Base-by-base conservation (phyloP, 305 asterid species). In the Fraxinus velutina region DNA sequence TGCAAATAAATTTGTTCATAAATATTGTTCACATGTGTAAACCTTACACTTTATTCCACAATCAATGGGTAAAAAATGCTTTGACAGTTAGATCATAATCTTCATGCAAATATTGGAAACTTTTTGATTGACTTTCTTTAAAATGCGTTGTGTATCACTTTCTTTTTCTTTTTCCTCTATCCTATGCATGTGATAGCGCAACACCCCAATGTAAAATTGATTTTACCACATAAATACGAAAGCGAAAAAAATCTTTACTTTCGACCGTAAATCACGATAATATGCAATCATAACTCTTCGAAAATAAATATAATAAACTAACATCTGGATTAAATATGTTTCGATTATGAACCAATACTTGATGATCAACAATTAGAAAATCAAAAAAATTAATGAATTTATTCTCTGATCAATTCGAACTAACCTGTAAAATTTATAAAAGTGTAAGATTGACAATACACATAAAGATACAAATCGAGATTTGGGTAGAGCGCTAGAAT, bases 111-210 rank as follows among this genome's bases (percentile, higher is more conserved):
- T 29, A 79, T 30, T 47, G 30, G 80, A 82, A 42, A 62, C 68
- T 79, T 76, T 39, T 79, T n/a, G 77, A 9, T 13, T 24, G 55
- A 79, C 86, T 82, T 83, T 85, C 47, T 76, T 10, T 2, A 42
- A 37, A 57, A 57, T 17, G 70, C 21, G 70, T 57, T 57, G 6
- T 6, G 6, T 7, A 22, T 57, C 30, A 57, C 30, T 71, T 72
- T 76, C 84, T 39, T 79, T 71, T 21, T 24, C 34, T 79, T 17
- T 10, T 24, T 3, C 57, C 24, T 21, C 39, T 84, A 37, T 32
- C 9, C 4, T 5, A 6, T 19, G 8, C 37, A 52, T 13, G 29
- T 55, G 73, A 44, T 44, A 44, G 55, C 13, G 55, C 15, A 2
- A 44, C 17, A 44, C 5, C 4, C 5, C 17, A 44, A 2, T 44